Evolutionary conservation across 2,329 filamentous ascomycete species (phyloP), one percentile per base, ranked within the genome.

Genomic region (Fusarium subglutinans): DNA sequence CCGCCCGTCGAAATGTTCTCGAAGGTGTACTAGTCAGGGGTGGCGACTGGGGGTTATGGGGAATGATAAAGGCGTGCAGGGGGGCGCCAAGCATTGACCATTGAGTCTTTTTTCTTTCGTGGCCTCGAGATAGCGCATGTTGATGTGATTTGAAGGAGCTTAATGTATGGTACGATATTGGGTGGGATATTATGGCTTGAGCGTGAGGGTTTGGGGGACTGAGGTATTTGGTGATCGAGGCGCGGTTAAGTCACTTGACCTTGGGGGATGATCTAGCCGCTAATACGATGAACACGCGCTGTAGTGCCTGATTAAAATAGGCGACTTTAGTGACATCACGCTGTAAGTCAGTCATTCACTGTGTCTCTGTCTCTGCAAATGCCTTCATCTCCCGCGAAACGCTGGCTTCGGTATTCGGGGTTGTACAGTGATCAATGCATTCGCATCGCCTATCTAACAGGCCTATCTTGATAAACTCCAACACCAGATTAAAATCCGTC

Each of bases 1-100:
- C 38, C 47, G 41, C 57, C 51, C 37, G 51, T 70, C 41, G 72
- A 74, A 74, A 61, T 69, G 59, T 74, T 74, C 72, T 74, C 58
- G 72, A 74, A 74, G 72, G 50, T 9, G 44, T 54, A 45, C 59
- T 69, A 69, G 68, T 40, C 71, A 68, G 72, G 71, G 67, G 63
- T 48, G 66, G 64, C 37, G 57, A 30, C 37, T 56, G 38, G 22
- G 12, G 18, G 43, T 48, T 33, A 33, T 58, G 54, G 63, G 56
- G 38, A 43, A 69, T 51, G 65, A 65, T 68, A 69, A 58, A 65
- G 43, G 45, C 41, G 45, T 72, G 28, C 69, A 64, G 53, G 70
- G 70, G 45, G 63, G 26, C 4, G 35, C 26, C 38, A 61, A 47
- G 67, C 67, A 70, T 59, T 53, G 66, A 65, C 66, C 67, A 71